Evolutionary conservation across 1,284 basidiomycete genomes (phyloP).

Genomic region (Rhodotorula sp.): DNA sequence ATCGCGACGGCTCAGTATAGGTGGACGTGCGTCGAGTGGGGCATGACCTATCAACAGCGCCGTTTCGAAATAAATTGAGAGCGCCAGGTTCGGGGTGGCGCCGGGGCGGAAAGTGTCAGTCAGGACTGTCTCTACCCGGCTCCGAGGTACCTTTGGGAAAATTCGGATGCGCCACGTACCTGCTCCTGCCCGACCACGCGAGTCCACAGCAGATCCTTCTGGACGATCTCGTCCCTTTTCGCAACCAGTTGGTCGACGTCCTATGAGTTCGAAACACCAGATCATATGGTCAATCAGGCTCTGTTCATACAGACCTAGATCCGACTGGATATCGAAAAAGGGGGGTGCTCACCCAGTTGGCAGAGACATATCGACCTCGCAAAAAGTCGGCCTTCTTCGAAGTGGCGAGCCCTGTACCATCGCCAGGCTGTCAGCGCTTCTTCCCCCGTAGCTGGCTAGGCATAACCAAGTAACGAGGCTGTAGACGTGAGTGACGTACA

Average conservation of each 20-base stretch:
- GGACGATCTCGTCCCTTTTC: conserved; percentile 16
- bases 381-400: conserved; percentile 16
- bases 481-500: not conserved
- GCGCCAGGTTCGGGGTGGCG: no score
- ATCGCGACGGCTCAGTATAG: not conserved
- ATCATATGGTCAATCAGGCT: not conserved
- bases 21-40: not conserved
- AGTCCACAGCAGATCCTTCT: conserved; percentile 19
- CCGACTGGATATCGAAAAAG: no score
- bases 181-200: conserved; percentile 21
- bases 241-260: conserved; percentile 10
- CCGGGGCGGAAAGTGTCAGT: no score
- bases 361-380: conserved; percentile 20
- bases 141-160: no score
- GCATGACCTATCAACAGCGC: conserved; percentile 1
- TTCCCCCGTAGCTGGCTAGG: not conserved
- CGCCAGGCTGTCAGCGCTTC: not conserved
- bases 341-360: conserved; percentile 11
- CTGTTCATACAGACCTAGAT: no score
- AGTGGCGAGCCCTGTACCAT: conserved; percentile 21
- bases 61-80: not conserved
- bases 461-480: not conserved
- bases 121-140: no score
- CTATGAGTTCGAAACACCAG: not conserved
- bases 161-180: not conserved